These are phyloP conservation scores for Aureoboletus auriporus DNA, from an alignment of 768 basidiomycete species.

Conservation along the genomic window DNA sequence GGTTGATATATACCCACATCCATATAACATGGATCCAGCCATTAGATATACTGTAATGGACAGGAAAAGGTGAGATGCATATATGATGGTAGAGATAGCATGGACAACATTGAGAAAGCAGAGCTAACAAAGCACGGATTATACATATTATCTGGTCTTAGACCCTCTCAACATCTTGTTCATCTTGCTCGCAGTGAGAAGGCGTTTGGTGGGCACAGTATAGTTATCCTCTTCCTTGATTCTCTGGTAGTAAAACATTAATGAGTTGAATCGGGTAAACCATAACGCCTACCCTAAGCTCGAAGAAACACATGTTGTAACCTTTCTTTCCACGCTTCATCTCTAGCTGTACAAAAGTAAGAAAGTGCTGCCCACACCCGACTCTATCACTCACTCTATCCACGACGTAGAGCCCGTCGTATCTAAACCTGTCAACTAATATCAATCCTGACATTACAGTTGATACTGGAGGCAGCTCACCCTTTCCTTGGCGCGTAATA, in stretches of 20 bases:
- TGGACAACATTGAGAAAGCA: neutral
- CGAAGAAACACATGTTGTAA: conserved; percentile 28
- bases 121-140: neutral
- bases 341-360: conserved; percentile 15
- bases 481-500: conserved; percentile 20
- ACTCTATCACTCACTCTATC: conserved; percentile 13
- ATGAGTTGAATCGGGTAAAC: neutral
- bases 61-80: neutral
- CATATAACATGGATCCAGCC: conserved; percentile 4
- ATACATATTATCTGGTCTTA: neutral
- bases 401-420: conserved; percentile 31
- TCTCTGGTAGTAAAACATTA: conserved; percentile 15
- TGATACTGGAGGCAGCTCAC: conserved; percentile 9
- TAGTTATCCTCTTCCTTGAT: conserved; percentile 18
- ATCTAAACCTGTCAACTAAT: conserved; percentile 22
- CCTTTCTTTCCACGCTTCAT: conserved; percentile 17
- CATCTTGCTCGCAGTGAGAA: conserved; percentile 10
- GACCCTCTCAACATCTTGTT: conserved; percentile 7
- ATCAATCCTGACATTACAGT: neutral
- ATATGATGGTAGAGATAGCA: conserved; percentile 4
- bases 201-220: conserved; percentile 20
- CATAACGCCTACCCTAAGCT: conserved; percentile 18
- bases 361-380: neutral
- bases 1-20: conserved; percentile 16
- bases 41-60: neutral